phyloP scores from a whole-genome alignment of 73 alveolate genomes.

The Paramecium sexaurelia region DNA sequence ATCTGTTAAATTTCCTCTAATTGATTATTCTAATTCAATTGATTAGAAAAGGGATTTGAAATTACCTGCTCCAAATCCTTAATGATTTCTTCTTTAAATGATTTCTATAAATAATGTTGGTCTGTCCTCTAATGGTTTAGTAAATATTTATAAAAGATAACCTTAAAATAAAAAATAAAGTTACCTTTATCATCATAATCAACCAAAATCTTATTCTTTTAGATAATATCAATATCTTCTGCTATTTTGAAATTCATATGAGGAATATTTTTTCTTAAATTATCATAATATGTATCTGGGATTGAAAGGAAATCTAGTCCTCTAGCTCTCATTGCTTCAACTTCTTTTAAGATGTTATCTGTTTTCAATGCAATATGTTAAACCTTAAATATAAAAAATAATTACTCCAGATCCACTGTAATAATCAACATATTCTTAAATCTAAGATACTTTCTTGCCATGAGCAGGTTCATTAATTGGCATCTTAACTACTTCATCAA shows the following conservation, averaged over 20 bases:
- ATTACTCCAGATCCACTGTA: constrained; percentile 91
- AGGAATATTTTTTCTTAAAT: constrained; percentile 78
- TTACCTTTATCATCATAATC: constrained; percentile 85
- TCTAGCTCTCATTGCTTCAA: constrained; percentile 77
- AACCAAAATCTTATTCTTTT: constrained; percentile 76
- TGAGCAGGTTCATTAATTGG: constrained; percentile 93
- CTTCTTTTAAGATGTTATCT: constrained; percentile 75
- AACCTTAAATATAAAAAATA: constrained; percentile 55
- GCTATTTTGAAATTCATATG: constrained; percentile 71
- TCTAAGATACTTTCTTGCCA: constrained; percentile 86
- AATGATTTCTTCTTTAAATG: constrained; percentile 82
- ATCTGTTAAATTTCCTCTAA: constrained; percentile 80
- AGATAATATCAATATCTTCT: constrained; percentile 81
- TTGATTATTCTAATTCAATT: constrained; percentile 79
- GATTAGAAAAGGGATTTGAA: constrained; percentile 84
- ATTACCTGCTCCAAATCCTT: constrained; percentile 92
- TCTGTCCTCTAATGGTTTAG: constrained; percentile 92
- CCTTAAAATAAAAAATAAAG: constrained; percentile 45
- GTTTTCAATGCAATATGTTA: constrained; percentile 84
- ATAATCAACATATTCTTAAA: constrained; percentile 91
- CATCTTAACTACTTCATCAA: constrained; percentile 87
- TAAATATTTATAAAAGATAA: constrained; percentile 81
- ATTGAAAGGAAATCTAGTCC: constrained; percentile 88
- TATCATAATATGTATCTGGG: constrained; percentile 89
- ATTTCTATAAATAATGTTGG: constrained; percentile 90